phyloP scores from a whole-genome alignment of 1,284 basidiomycete genomes.

The Sporisorium exsertum region DNA sequence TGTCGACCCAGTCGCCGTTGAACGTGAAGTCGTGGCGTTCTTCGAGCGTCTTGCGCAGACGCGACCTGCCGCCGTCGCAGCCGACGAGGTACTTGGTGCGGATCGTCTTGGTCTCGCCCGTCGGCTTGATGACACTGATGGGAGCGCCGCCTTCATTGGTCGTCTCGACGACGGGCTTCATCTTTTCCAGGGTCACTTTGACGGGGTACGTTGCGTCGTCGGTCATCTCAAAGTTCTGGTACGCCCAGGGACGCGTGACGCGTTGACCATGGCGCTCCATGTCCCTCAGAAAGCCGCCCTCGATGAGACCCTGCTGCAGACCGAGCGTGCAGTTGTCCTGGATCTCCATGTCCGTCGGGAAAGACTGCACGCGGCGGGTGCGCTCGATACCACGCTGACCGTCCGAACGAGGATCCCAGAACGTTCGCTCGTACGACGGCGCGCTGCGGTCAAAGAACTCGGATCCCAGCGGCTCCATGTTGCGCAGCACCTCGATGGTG shows the following conservation, averaged over 20 bases:
- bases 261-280: conserved; percentile 68
- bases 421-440: conserved; percentile 70
- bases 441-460: conserved; percentile 64
- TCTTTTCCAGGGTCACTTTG: conserved; percentile 62
- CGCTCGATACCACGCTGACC: conserved; percentile 65
- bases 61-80: conserved; percentile 69
- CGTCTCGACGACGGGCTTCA: conserved; percentile 56
- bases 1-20: conserved; percentile 66
- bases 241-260: conserved; percentile 66
- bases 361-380: conserved; percentile 69
- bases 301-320: conserved; percentile 71
- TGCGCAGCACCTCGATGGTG: conserved; percentile 76
- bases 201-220: conserved; percentile 53
- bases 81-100: conserved; percentile 70
- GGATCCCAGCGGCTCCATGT: conserved; percentile 68
- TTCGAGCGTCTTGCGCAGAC: conserved; percentile 68
- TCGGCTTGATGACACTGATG: conserved; percentile 58
- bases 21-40: conserved; percentile 54
- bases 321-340: conserved; percentile 70
- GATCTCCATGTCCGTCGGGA: conserved; percentile 71
- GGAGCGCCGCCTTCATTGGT: conserved; percentile 59
- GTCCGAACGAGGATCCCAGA: conserved; percentile 69
- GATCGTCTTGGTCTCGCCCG: conserved; percentile 64
- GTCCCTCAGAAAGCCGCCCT: conserved; percentile 69
- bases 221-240: conserved; percentile 57